Base-by-base conservation (phyloP, 805 yeast genomes). In the Saccharomycopsis malanga region DNA sequence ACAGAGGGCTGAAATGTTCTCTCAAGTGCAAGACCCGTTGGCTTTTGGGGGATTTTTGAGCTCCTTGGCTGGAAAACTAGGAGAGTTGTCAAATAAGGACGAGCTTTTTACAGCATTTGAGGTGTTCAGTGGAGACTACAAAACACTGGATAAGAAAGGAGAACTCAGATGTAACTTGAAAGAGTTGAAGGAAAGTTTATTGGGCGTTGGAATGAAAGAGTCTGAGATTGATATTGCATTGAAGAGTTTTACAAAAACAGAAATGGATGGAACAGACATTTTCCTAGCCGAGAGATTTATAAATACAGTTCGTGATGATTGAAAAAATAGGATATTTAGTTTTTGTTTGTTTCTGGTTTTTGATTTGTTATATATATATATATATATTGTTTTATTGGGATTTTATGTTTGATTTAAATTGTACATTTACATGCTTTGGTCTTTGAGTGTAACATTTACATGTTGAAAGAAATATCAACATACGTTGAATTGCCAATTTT, bases 1-100 rank as follows among this genome's bases (percentile, higher is more conserved):
- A 0, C 70, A 73, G 14, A 56, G 82, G 3, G 56, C 64, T 1
- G 46, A 57, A 12, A 84, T 85, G 91, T 56, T 83, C 4, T 52
- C 53, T 4, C 54, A 49, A 23, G 62, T 61, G 42, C 66, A 68
- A 3, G 54, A 61, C 4, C 70, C 68, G 44, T 49, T 85, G 32
- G 73, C 75, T 45, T 86, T 87, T 58, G 77, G 89, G 3, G 73
- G 73, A 39, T 88, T 79, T 58, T 65, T 83, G 53, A 73, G 80
- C 9, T 61, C 79, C 36, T 76, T 88, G 77, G 76, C 83, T 2
- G 59, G 65, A 1, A 77, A 73, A 50, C 62, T 83, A 44, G 66
- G 68, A 34, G 69, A 71, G 45, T 67, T 85, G 39, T 71, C 77
- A 17, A 67, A 77, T 56, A 62, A 72, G 52, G 62, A 67, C 49